Percentiles rank a stretch among this genome's conserved stretches.
Evolutionary conservation across 305 asterid genomes (phyloP).

Genomic region (Andrographis paniculata): DNA sequence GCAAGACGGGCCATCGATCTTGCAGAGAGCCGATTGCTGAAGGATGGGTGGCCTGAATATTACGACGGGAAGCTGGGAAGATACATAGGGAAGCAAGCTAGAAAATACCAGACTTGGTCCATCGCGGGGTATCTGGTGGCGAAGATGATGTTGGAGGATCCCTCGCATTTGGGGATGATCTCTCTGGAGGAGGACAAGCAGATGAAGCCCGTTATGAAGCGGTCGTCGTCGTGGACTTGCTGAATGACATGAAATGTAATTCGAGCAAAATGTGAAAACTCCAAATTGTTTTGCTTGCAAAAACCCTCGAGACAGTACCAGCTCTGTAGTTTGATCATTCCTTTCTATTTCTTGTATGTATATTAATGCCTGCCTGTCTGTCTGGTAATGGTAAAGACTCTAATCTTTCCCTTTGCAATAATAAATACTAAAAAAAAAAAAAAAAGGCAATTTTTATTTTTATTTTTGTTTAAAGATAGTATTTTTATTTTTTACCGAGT

Average conservation of each 20-base stretch:
- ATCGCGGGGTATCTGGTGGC: constrained; percentile 83
- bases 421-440: too few relatives aligned
- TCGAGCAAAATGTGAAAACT: too few relatives aligned
- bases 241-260: constrained; percentile 30
- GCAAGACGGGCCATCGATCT: constrained; percentile 74
- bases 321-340: too few relatives aligned
- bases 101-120: constrained; percentile 82
- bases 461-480: too few relatives aligned
- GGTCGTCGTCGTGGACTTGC: constrained; percentile 72
- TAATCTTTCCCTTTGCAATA: too few relatives aligned
- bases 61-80: constrained; percentile 70
- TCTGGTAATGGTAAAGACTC: too few relatives aligned
- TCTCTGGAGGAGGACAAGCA: constrained; percentile 82
- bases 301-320: too few relatives aligned
- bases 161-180: constrained; percentile 84
- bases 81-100: constrained; percentile 70
- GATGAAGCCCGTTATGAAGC: constrained; percentile 56
- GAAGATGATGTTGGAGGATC: constrained; percentile 86
- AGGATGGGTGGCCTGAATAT: constrained; percentile 81
- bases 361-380: too few relatives aligned
- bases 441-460: too few relatives aligned
- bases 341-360: too few relatives aligned
- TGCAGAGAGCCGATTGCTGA: constrained; percentile 71
- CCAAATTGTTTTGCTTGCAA: too few relatives aligned
- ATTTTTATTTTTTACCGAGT: too few relatives aligned